Evolutionary conservation across 2,329 filamentous ascomycete species (phyloP), one percentile per base, ranked within the genome.

Genomic region (Arthrobotrys megalospora): DNA sequence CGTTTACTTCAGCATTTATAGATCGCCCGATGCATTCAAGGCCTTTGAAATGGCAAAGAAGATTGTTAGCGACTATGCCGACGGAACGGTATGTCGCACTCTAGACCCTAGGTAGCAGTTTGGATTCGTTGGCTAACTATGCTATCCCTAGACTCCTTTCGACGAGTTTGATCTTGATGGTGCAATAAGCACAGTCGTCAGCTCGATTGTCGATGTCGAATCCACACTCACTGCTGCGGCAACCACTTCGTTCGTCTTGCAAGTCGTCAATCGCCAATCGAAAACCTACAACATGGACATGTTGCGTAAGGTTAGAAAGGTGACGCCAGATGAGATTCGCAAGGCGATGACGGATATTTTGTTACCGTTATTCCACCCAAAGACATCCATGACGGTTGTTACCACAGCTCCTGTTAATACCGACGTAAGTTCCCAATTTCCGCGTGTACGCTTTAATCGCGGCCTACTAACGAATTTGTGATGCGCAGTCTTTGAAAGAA

Each of bases 151-250:
- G 7, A 88, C 89, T 0, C 87, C 88, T 34, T 91, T 99, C 69
- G 93, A 98, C 83, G 89, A 90, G 68, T 88, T 94, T 75, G 91
- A 94, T 80, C 89, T 98, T 8, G 93, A 98, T 84, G 94, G 93
- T 5, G 94, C 95, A 3, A 92, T 99, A 76, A 96, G 92, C 83
- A 92, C 91, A 81, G 94, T 99, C 73, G 93, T 99, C 38, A 91
- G 94, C 79, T 88, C 87, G 63, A 92, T 96, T 83, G 96, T 94
- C 1, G 93, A 97, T 81, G 93, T 96, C 82, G 93, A 97, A 84
- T 88, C 92, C 1, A 97, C 93, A 0, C 93, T 97, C 88, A 89
- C 91, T 6, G 89, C 88, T 50, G 94, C 96, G 0, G 96, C 94
- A 0, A 89, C 91, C 82, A 90, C 92, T 81, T 95, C 93, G 82